A percentile compares a stretch with the other conserved stretches of the same genome.
These are phyloP conservation scores for Phyllachora maydis DNA, from an alignment of 2,329 filamentous ascomycete genomes.

Conservation along the genomic window DNA sequence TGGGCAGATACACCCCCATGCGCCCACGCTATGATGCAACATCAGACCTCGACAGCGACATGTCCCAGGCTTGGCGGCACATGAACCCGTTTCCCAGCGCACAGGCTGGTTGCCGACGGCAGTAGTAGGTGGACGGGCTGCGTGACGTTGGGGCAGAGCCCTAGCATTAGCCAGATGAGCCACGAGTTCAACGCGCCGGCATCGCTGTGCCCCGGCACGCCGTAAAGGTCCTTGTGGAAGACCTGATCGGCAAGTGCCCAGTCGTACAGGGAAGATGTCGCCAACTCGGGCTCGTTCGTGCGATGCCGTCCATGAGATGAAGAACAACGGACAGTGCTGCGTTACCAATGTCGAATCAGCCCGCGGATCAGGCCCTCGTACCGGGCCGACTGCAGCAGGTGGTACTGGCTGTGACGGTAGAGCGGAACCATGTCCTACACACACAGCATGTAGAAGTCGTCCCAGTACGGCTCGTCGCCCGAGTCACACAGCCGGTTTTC, in stretches of 20 bases:
- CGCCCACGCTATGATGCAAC: too few relatives aligned
- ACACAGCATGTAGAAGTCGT: constrained; percentile 39
- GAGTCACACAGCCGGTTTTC: constrained; percentile 33
- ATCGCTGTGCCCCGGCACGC: constrained; percentile 36
- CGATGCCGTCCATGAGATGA: constrained; percentile 8
- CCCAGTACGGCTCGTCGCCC: constrained; percentile 34
- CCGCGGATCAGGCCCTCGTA: constrained; percentile 32
- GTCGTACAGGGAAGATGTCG: constrained; percentile 34
- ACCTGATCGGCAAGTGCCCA: constrained; percentile 26
- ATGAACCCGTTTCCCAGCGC: too few relatives aligned
- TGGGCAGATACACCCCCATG: too few relatives aligned
- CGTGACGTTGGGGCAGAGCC: constrained; percentile 32
- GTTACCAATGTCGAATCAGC: constrained; percentile 27
- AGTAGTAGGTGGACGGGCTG: constrained; percentile 34
- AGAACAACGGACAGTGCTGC: constrained; percentile 11
- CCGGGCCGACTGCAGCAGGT: constrained; percentile 27
- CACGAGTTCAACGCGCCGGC: constrained; percentile 38
- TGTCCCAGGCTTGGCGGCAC: too few relatives aligned
- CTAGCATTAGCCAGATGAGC: constrained; percentile 32
- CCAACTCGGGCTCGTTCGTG: constrained; percentile 33
- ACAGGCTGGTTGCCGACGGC: too few relatives aligned
- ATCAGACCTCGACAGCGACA: too few relatives aligned
- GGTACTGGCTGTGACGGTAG: constrained; percentile 28
- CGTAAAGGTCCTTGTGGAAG: constrained; percentile 22
- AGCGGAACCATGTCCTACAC: constrained; percentile 32